Evolutionary conservation across 225 moss, liverwort and hornwort genomes (phyloP), one percentile per base, ranked within the genome.

Genomic region (Ulota crispa): DNA sequence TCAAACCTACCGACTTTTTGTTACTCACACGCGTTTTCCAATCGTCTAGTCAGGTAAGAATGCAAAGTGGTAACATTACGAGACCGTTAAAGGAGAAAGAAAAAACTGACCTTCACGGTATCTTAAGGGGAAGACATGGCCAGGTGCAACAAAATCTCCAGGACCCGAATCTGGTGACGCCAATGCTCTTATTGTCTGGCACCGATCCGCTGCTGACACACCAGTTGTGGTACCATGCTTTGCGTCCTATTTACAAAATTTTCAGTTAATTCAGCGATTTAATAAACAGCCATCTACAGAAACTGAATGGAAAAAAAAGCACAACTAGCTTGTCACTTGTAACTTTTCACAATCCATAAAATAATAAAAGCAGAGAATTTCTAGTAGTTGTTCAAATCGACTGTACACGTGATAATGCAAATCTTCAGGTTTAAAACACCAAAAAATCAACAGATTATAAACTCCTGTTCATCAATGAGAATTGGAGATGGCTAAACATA

Each of bases 51-150:
- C 37, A 42, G 56, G 61, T 21, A 32, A 30, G 42, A 24, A 30
- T 53, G n/a, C 45, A 63, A 84, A 72, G 32, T 62, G 69, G 43
- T 47, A 23, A 23, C 16, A 28, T 10, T 34, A 9, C 16, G 52
- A 12, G 11, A 26, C 24, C 27, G 6, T 2, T 23, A 5, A 7
- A n/a, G 24, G 18, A 47, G 3, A 57, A 11, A 68, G 57, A 72
- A 53, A 12, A 34, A 68, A 36, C 82, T 82, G 82, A 89, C 98
- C 98, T 87, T 95, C 93, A 43, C 95, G 87, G 62, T 91, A 93
- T 79, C 95, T 92, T 74, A 98, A 80, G 28, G 95, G 98, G 68
- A 99, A 99, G 57, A 95, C 86, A 80, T 99, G 98, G 52, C 98
- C 98, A 70, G 98, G 95, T 28, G 91, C 93, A 77, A 87, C 92